Evolutionary conservation across 2,329 filamentous ascomycete genomes (phyloP).

Genomic region (Claviceps monticola): DNA sequence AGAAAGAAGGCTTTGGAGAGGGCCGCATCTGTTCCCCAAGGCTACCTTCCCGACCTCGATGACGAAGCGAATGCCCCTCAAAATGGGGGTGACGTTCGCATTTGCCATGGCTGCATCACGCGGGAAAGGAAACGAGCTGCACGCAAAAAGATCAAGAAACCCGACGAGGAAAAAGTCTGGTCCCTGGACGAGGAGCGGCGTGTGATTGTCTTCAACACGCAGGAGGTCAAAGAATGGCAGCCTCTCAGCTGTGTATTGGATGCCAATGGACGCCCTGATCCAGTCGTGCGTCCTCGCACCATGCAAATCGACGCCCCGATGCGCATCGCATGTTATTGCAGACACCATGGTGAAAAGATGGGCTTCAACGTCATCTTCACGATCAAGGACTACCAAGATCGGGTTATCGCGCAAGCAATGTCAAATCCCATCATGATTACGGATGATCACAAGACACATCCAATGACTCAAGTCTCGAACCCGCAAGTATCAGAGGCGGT

Average conservation of each 20-base stretch:
- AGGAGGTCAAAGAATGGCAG: constrained; percentile 75
- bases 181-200: constrained; percentile 64
- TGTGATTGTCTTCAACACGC: constrained; percentile 83
- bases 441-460: constrained; percentile 88
- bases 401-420: constrained; percentile 70
- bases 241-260: constrained; percentile 39
- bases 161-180: constrained; percentile 84
- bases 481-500: constrained; percentile 17
- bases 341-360: constrained; percentile 85
- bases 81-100: constrained; percentile 86
- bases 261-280: constrained; percentile 28
- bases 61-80: constrained; percentile 59
- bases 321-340: constrained; percentile 94
- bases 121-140: constrained; percentile 83
- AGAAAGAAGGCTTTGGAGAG: constrained; percentile 52
- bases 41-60: constrained; percentile 24
- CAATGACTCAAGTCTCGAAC: constrained; percentile 15
- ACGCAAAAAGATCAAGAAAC: constrained; percentile 85
- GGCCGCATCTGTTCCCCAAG: constrained; percentile 28
- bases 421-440: constrained; percentile 91
- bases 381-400: constrained; percentile 66
- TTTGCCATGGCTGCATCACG: constrained; percentile 82
- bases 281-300: constrained; percentile 40
- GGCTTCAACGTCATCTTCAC: constrained; percentile 93
- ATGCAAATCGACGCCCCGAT: constrained; percentile 78